These are phyloP conservation scores for Dillenia turbinata DNA, from an alignment of 164 flowering plant genomes.

Conservation along the genomic window DNA sequence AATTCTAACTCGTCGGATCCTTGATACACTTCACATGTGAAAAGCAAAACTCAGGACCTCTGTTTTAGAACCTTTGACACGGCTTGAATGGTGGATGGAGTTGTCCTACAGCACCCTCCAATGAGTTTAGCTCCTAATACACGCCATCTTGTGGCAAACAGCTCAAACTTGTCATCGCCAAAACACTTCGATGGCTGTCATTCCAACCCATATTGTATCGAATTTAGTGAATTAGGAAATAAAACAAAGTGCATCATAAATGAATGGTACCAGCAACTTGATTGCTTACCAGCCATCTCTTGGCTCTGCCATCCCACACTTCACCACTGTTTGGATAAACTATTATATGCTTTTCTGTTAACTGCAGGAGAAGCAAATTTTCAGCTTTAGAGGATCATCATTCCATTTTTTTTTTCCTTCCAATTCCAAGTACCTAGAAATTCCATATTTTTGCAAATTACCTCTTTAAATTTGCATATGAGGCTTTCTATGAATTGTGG, in stretches of 20 bases:
- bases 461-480: conserved; percentile 54
- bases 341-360: conserved; percentile 53
- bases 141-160: conserved; percentile 60
- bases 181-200: conserved; percentile 66
- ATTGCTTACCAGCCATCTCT: conserved; percentile 81
- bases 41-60: neutral
- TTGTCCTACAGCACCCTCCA: conserved; percentile 89
- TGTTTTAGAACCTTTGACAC: conserved; percentile 48
- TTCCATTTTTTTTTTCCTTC: too few species aligned
- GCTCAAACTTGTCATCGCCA: conserved; percentile 48
- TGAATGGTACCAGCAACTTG: too few species aligned
- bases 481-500: conserved; percentile 70
- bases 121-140: conserved; percentile 75
- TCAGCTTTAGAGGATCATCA: too few species aligned
- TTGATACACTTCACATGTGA: too few species aligned
- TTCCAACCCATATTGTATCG: conserved; percentile 4
- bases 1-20: too few species aligned
- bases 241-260: too few species aligned
- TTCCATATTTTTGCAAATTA: conserved; percentile 11
- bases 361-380: conserved; percentile 28
- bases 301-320: conserved; percentile 77
- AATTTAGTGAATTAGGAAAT: too few species aligned
- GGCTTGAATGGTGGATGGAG: conserved; percentile 59
- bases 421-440: neutral
- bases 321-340: conserved; percentile 94